A percentile compares a stretch with the other conserved stretches of the same genome.
These are phyloP conservation scores for Trichoderma harzianum DNA, from an alignment of 2,329 filamentous ascomycete genomes.

Conservation along the genomic window DNA sequence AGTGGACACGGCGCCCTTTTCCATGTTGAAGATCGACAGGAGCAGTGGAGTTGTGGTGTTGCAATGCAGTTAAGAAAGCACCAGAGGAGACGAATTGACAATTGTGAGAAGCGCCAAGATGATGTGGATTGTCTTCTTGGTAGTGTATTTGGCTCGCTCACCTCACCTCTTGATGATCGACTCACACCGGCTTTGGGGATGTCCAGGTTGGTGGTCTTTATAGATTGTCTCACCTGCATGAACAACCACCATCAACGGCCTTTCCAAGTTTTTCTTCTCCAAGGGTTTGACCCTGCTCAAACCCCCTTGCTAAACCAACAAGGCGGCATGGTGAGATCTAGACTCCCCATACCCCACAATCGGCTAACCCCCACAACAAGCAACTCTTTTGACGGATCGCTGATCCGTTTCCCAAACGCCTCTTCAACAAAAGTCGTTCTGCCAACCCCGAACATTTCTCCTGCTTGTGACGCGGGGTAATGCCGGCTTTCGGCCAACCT, in stretches of 20 bases:
- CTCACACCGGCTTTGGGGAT: neutral
- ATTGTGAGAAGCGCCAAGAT: neutral
- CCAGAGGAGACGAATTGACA: neutral
- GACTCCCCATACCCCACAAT: constrained; percentile 18
- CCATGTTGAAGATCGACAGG: constrained; percentile 11
- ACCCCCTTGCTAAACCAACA: constrained; percentile 9
- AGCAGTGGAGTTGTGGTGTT: neutral
- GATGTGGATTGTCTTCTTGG: neutral
- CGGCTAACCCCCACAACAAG: constrained; percentile 9
- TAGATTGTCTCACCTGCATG: constrained; percentile 1
- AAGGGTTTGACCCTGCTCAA: constrained; percentile 1
- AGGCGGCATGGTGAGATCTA: constrained; percentile 1
- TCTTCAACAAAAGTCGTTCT: neutral
- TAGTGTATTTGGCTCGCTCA: neutral
- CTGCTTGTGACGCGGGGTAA: constrained; percentile 8
- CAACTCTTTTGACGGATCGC: neutral
- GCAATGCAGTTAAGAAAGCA: neutral
- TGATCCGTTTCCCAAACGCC: neutral
- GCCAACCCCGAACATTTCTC: constrained; percentile 11
- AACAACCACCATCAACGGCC: neutral
- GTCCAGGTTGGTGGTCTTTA: neutral
- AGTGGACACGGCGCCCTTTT: constrained; percentile 4
- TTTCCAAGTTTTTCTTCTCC: neutral
- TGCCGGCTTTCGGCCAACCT: constrained; percentile 4
- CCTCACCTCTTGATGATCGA: neutral